phyloP scores from a whole-genome alignment of 176 grass and related monocot genomes.

The Sorghum bicolor region Sorghum_bicolor_NCBIv3 NC_012875.2:58483001-58483500 shows the following conservation, averaged over 20 bases:
- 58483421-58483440: background rate
- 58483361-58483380: background rate
- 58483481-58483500: too few relatives aligned
- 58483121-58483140: too few relatives aligned
- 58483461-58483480: background rate
- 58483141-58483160: too few relatives aligned
- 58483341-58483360: background rate
- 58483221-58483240: background rate
- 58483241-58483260: background rate
- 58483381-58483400: background rate
- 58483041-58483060: background rate
- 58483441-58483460: background rate
- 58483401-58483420: background rate
- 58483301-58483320: background rate
- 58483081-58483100: too few relatives aligned
- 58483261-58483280: background rate
- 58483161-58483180: too few relatives aligned
- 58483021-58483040: too few relatives aligned
- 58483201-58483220: background rate
- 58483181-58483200: background rate
- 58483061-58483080: background rate
- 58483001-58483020: background rate
- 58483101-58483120: too few relatives aligned
- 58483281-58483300: background rate
- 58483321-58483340: background rate